Evolutionary conservation across 2,329 filamentous ascomycete species (phyloP).

Genomic region (Dothistroma septosporum): DNA sequence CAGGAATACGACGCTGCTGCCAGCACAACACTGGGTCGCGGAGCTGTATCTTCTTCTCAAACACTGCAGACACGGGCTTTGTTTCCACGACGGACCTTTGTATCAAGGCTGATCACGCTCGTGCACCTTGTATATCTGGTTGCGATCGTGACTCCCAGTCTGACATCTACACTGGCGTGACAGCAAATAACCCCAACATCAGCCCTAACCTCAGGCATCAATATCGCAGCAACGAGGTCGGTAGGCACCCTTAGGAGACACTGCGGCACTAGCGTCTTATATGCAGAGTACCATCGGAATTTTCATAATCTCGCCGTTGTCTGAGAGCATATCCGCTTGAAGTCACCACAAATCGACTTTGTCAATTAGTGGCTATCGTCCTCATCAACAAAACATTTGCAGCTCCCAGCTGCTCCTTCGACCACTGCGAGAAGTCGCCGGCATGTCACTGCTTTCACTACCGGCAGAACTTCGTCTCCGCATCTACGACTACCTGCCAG

Average conservation of each 20-base stretch:
- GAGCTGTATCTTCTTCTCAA: background rate
- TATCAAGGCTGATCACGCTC: background rate
- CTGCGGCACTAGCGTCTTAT: background rate
- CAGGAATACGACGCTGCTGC: background rate
- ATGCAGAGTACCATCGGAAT: background rate
- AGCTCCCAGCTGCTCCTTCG: too few relatives aligned
- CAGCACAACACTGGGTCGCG: background rate
- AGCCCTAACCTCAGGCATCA: constrained; percentile 1
- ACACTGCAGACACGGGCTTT: background rate
- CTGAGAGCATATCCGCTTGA: too few relatives aligned
- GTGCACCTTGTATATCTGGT: background rate
- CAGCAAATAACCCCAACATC: background rate
- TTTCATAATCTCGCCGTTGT: too few relatives aligned
- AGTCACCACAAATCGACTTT: too few relatives aligned
- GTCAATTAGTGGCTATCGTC: too few relatives aligned
- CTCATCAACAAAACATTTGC: too few relatives aligned
- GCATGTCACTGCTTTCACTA: constrained; percentile 17
- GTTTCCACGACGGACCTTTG: background rate
- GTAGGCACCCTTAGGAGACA: background rate
- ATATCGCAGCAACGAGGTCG: background rate
- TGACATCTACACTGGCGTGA: background rate
- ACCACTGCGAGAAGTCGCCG: background rate
- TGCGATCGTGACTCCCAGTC: background rate
- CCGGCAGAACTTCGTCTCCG: constrained; percentile 20
- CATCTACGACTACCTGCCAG: constrained; percentile 23